These are phyloP conservation scores for Ceratobasidium sp. DNA, from an alignment of 1,284 basidiomycete genomes.

Conservation along the genomic window DNA sequence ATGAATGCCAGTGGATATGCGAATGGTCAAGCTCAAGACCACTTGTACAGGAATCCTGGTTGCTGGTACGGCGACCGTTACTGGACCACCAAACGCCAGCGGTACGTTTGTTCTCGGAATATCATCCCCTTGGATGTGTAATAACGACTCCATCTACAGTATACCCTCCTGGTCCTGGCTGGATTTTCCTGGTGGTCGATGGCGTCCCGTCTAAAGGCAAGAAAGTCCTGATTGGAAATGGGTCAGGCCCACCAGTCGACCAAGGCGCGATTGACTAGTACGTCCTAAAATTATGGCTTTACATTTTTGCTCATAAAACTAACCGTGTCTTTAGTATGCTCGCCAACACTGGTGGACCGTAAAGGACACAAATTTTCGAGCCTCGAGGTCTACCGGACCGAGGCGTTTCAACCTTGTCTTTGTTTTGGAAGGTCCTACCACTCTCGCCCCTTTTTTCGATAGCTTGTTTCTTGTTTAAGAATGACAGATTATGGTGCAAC, in stretches of 20 bases:
- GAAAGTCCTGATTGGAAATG: constrained; percentile 64
- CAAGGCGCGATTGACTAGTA: constrained; percentile 50
- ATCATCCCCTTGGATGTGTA: constrained; percentile 49
- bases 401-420: no score
- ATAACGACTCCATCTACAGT: constrained; percentile 41
- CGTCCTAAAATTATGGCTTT: no score
- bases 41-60: no score
- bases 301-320: neutral
- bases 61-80: no score
- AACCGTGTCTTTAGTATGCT: neutral
- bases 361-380: no score
- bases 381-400: no score
- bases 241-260: constrained; percentile 52
- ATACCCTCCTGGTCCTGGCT: constrained; percentile 60
- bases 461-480: no score
- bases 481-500: no score
- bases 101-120: constrained; percentile 4
- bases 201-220: constrained; percentile 64
- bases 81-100: constrained; percentile 66
- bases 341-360: neutral
- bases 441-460: no score
- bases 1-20: constrained; percentile 76
- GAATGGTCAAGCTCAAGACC: constrained; percentile 74
- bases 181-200: constrained; percentile 61
- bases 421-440: no score